phyloP scores from a whole-genome alignment of 768 basidiomycete genomes.

The Termitomyces sp. region DNA sequence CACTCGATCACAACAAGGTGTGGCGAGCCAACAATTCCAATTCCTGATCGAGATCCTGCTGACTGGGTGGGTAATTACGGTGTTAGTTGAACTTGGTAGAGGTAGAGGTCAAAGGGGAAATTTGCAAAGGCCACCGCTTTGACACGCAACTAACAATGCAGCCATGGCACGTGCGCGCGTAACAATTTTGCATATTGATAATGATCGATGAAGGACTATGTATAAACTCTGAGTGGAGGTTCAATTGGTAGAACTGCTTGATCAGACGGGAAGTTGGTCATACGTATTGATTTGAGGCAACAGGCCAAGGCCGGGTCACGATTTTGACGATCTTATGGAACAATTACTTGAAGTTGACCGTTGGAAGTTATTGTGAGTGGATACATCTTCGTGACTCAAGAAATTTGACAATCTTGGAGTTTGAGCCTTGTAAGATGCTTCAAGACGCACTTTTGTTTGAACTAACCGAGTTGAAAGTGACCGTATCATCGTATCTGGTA shows the following conservation, averaged over 20 bases:
- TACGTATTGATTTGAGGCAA: neutral
- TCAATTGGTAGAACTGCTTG: neutral
- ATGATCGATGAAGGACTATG: neutral
- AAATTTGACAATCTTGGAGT: no score
- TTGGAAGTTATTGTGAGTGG: neutral
- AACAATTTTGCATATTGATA: neutral
- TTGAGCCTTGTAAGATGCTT: neutral
- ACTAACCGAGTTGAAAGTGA: neutral
- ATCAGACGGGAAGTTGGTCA: neutral
- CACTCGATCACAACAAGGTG: neutral
- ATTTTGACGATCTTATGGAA: neutral
- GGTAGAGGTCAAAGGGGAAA: neutral
- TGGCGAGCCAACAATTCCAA: neutral
- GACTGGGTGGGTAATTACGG: neutral
- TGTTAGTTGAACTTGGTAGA: neutral
- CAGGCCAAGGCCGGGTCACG: neutral
- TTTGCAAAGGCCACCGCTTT: neutral
- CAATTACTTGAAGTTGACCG: neutral
- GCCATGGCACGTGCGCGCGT: conserved; percentile 1
- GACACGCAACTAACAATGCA: neutral
- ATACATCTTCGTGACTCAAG: neutral
- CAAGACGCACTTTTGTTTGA: neutral
- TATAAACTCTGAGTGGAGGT: neutral
- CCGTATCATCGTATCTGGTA: neutral
- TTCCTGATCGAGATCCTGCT: neutral